These are phyloP conservation scores for Pythium dissotocum DNA, from an alignment of 352 stramenopile genomes.

Conservation along the genomic window DNA sequence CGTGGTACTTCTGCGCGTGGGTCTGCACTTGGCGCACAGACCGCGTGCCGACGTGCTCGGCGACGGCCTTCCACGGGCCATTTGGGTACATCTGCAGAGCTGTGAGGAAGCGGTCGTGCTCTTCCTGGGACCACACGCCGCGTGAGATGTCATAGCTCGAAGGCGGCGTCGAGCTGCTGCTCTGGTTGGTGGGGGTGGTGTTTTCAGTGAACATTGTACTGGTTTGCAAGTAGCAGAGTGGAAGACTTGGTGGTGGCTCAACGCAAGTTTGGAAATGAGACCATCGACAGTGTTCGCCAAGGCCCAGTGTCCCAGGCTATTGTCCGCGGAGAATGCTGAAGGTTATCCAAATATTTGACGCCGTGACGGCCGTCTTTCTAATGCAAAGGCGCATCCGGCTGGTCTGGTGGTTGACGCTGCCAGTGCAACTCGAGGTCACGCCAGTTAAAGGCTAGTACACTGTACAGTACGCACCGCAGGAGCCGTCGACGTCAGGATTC, in stretches of 20 bases:
- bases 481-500: not conserved
- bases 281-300: not conserved
- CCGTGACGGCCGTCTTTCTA: not conserved
- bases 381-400: not conserved
- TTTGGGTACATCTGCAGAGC: conserved; percentile 23
- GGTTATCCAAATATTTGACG: not conserved
- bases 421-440: not conserved
- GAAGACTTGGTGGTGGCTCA: not conserved
- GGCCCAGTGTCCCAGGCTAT: not conserved
- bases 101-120: conserved; percentile 28
- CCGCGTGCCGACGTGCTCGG: conserved; percentile 15
- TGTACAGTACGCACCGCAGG: not conserved
- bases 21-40: conserved; percentile 22
- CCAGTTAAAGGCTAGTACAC: not conserved
- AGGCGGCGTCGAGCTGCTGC: not conserved
- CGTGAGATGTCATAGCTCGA: not conserved
- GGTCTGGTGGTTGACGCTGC: not conserved
- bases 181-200: not conserved
- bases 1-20: conserved; percentile 22
- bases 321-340: not conserved
- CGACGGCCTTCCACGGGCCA: conserved; percentile 13
- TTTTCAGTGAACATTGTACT: not conserved
- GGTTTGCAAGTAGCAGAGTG: not conserved
- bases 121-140: conserved; percentile 22
- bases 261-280: not conserved